Percentiles rank a stretch among this genome's conserved stretches.
These are phyloP conservation scores for Aspergillus candidus DNA, from an alignment of 2,329 filamentous ascomycete genomes.

Conservation along the genomic window DNA sequence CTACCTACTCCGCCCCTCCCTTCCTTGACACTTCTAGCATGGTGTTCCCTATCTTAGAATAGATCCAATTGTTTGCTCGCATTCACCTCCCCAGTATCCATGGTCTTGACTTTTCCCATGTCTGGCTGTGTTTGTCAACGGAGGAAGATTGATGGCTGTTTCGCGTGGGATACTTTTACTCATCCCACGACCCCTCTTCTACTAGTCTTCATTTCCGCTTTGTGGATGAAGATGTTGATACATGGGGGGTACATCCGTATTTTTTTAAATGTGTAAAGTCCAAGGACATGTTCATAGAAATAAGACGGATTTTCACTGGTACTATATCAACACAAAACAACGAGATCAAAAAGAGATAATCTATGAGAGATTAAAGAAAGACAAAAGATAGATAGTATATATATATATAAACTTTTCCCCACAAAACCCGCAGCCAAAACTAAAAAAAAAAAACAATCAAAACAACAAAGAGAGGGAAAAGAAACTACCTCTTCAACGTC, in stretches of 20 bases:
- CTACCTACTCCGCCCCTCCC: too few relatives aligned
- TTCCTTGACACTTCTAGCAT: too few relatives aligned
- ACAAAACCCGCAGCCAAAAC: not conserved
- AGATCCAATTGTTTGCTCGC: not conserved
- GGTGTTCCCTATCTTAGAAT: too few relatives aligned
- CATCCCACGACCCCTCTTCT: conserved; percentile 23
- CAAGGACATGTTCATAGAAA: too few relatives aligned
- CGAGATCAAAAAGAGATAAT: too few relatives aligned
- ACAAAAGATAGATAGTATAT: not conserved
- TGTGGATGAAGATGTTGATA: conserved; percentile 13
- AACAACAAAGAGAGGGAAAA: conserved; percentile 2
- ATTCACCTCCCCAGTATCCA: conserved; percentile 38
- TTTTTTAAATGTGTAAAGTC: not conserved
- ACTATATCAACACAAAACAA: too few relatives aligned
- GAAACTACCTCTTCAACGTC: conserved; percentile 54
- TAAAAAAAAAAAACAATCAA: not conserved
- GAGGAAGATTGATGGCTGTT: conserved; percentile 33
- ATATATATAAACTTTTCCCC: not conserved
- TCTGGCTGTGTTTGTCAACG: conserved; percentile 41
- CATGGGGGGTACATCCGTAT: conserved; percentile 19
- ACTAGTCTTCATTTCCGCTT: conserved; percentile 14
- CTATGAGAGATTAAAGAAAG: too few relatives aligned
- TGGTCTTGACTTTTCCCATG: conserved; percentile 36
- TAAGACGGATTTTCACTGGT: too few relatives aligned
- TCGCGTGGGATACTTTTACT: conserved; percentile 19